Evolutionary conservation across 2,329 filamentous ascomycete species (phyloP), one percentile per base, ranked within the genome.

Genomic region (Chaetomiaceae sp.): DNA sequence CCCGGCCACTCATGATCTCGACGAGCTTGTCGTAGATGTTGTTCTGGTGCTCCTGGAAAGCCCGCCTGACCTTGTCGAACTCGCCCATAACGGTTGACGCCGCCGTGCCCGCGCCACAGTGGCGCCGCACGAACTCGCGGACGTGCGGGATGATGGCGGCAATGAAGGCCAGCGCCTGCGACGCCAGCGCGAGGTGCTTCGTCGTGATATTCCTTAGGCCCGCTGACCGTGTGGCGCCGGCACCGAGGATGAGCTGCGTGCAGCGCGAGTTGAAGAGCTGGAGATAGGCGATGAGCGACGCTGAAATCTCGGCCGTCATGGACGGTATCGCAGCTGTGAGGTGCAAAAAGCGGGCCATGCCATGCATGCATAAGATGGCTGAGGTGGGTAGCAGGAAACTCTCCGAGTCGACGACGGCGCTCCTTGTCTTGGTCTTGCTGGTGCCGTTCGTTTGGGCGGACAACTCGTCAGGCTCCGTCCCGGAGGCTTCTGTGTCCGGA

Each of bases 171-270:
- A 97, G 69, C 0, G 90, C 86, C 64, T 96, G 91, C 0, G 86
- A 90, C 2, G 93, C 90, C 15, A 97, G 79, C 0, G 93, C 90
- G 2, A 98, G 77, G 66, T 98, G 91, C 58, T 93, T 93, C 0
- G 93, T 95, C 0, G 88, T 95, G 63, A 98, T 98, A 60, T 96
- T 96, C 64, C 89, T 95, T 17, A 98, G 72, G 0, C 91, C 91
- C 1, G 90, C 93, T 19, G 86, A 89, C 29, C 81, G 76, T 5
- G 88, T 96, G 4, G 93, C 93, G 4, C 93, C 93, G 1, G 93
- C 93, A 1, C 93, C 93, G 6, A 98, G 81, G 54, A 98, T 96
- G 48, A 98, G 78, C 63, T 98, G 93, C n/a, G 86, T 94, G 48
- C 90, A 90, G 17, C 93, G 84, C 2, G 89, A 96, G 65, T 98